Evolutionary conservation across 2,329 filamentous ascomycete species (phyloP), one percentile per base, ranked within the genome.

Genomic region (Fusarium continuum): DNA sequence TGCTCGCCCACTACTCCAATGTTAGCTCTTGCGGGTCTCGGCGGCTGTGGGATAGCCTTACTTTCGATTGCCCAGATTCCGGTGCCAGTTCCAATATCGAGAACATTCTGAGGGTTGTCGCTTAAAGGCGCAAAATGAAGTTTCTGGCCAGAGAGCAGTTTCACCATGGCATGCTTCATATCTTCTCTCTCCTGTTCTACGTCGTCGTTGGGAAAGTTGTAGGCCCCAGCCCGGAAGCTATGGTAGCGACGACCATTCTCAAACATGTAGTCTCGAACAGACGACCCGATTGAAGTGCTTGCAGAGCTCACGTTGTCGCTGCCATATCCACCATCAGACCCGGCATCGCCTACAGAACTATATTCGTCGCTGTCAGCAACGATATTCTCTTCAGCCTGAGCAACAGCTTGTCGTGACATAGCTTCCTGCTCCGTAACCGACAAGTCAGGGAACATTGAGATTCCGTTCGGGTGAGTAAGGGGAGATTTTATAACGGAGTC

Each of bases 161-260:
- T 80, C 35, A 83, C 73, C 77, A 84, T 82, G 60, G 78, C 75
- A 69, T 85, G 84, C 67, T 83, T 84, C 78, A 87, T 80, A 46
- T 86, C 83, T 64, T 85, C 81, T 31, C 83, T 76, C 62, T 86
- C 83, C 69, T 86, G 84, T 72, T 88, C 85, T 6, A 80, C 74
- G 43, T 86, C 85, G 57, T 88, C 85, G 51, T 87, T 88, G 22
- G 85, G 85, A 44, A 87, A 85, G 50, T 82, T 82, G 66, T 88
- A 88, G 10, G 72, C 68, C 6, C 83, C 84, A 53, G 84, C 82
- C 16, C 83, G 77, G 67, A 83, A 85, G 35, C 78, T 78, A 66
- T 86, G 85, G 55, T 87, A 88, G 22, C 85, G 78, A 20, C 84
- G 78, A n/a, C 85, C 85, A 67, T 88, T 85, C 65, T 86, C 83